Conservation (phyloP, 1,139 yeast species). For the Yueomyces sp. region DNA sequence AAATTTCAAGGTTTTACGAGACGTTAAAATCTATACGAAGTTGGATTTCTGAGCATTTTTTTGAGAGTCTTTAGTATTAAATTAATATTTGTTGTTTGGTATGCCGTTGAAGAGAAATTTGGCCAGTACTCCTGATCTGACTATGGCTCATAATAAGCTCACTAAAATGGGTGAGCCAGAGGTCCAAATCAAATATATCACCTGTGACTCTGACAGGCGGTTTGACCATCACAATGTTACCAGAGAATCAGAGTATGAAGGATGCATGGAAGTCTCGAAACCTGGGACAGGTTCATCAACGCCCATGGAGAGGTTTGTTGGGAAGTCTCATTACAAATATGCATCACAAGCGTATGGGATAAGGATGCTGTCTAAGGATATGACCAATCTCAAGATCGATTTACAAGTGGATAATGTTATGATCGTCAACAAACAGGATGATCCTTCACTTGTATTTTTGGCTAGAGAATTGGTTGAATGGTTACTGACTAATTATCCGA, state of each 20-base stretch:
- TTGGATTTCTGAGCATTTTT: no score
- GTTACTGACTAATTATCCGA: conserved; percentile 40
- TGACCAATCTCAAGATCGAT: conserved; percentile 62
- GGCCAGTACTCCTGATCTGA: not conserved
- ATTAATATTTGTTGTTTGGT: not conserved
- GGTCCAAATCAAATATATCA: not conserved
- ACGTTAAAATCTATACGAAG: no score
- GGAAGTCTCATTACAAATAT: conserved; percentile 53
- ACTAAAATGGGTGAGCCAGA: not conserved
- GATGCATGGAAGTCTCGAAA: conserved; percentile 1
- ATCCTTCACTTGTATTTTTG: conserved; percentile 57
- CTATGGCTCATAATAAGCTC: not conserved
- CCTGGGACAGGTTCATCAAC: not conserved
- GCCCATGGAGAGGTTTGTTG: conserved; percentile 3
- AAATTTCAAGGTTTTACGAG: no score
- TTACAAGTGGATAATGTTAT: conserved; percentile 57
- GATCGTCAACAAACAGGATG: conserved; percentile 75
- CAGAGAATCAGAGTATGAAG: conserved; percentile 1
- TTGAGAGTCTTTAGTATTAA: no score
- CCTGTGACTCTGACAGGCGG: not conserved
- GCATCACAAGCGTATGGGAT: conserved; percentile 86
- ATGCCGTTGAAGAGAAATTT: not conserved
- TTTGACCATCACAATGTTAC: not conserved
- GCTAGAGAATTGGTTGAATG: conserved; percentile 73
- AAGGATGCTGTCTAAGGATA: conserved; percentile 61